Conservation (phyloP, 2,329 filamentous ascomycete genomes). For the Calonectria ilicicola region DNA sequence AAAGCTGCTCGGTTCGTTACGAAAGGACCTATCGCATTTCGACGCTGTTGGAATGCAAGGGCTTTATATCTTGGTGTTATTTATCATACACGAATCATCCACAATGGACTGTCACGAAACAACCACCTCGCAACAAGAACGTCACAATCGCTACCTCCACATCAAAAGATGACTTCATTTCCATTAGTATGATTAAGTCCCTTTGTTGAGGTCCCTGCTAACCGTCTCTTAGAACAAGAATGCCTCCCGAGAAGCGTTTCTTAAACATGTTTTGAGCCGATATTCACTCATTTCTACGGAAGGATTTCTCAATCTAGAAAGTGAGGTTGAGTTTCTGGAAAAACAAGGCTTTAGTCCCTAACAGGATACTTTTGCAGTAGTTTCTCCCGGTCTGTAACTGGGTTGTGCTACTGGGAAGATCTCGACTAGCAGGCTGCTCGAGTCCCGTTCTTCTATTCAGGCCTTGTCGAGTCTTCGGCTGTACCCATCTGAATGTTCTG, state of each 20-base stretch:
- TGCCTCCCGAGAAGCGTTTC: neutral
- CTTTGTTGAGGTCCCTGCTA: neutral
- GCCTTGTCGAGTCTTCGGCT: neutral
- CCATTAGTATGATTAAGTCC: neutral
- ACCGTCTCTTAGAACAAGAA: neutral
- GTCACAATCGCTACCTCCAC: neutral
- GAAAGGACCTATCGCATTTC: no score
- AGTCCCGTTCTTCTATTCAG: neutral
- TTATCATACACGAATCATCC: no score
- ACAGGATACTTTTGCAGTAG: neutral
- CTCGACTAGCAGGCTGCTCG: neutral
- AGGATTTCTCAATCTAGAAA: neutral
- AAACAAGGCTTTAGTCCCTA: neutral
- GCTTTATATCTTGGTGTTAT: neutral
- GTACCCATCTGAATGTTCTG: neutral
- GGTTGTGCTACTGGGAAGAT: neutral
- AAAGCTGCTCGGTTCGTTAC: no score
- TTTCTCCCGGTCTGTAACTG: neutral
- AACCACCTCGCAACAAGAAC: neutral
- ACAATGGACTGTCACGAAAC: neutral
- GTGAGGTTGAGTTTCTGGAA: neutral
- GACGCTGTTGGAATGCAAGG: neutral
- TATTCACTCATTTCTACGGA: neutral
- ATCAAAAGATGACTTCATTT: neutral
- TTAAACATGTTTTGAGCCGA: neutral